These are phyloP conservation scores for Argentina anserina DNA, from an alignment of 306 rosid species.

Conservation along the genomic window DNA sequence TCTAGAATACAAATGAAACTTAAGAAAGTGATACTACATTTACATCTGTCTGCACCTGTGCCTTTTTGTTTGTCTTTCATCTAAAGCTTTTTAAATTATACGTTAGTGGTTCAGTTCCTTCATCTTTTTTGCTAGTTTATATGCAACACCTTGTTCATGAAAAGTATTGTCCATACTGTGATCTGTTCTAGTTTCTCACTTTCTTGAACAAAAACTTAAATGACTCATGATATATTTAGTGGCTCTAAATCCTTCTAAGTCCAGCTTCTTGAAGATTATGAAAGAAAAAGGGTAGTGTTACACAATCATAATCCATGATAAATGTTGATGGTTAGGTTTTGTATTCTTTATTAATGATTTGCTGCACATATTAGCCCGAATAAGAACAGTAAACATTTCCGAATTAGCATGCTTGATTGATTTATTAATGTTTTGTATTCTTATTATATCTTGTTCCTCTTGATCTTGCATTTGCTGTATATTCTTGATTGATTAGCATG, in stretches of 20 bases:
- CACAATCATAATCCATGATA: background rate
- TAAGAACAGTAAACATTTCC: background rate
- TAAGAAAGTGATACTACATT: background rate
- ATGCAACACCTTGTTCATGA: background rate
- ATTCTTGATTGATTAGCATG: background rate
- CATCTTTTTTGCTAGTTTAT: background rate
- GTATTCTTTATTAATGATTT: background rate
- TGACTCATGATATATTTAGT: background rate
- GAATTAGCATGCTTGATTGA: no score
- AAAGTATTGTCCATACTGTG: background rate
- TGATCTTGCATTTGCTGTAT: background rate
- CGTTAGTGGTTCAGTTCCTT: background rate
- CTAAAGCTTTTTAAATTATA: background rate
- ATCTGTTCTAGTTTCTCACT: background rate
- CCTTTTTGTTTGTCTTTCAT: background rate
- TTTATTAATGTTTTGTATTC: no score
- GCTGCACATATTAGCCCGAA: background rate
- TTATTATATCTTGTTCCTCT: background rate
- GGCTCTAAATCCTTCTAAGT: background rate
- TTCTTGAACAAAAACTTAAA: background rate
- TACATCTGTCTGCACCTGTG: background rate
- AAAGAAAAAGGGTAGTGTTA: background rate
- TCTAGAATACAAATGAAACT: background rate
- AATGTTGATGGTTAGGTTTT: background rate
- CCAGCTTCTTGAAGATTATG: background rate